Evolutionary conservation across 768 basidiomycete genomes (phyloP).

Genomic region (Suillus subalutaceus): DNA sequence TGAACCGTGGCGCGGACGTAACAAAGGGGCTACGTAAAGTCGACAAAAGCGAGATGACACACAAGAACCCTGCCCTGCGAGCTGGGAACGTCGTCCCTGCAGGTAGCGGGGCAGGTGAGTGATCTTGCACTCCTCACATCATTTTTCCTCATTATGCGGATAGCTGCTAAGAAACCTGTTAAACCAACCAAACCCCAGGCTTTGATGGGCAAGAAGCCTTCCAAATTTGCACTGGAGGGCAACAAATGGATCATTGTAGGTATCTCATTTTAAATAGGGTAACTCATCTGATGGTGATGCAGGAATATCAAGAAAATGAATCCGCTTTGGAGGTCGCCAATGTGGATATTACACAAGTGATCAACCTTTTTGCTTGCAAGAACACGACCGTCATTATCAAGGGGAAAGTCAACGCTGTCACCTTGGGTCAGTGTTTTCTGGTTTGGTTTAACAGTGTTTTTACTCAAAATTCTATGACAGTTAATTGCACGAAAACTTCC

Average conservation of each 20-base stretch:
- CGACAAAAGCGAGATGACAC: constrained; percentile 96
- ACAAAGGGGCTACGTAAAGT: constrained; percentile 93
- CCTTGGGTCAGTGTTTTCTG: constrained; percentile 60
- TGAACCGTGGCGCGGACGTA: constrained; percentile 88
- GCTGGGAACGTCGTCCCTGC: constrained; percentile 53
- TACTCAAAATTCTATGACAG: constrained; percentile 41
- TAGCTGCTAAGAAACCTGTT: constrained; percentile 62
- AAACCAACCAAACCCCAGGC: constrained; percentile 86
- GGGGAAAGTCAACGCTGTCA: constrained; percentile 95
- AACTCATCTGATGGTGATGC: neutral
- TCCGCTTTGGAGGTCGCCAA: constrained; percentile 70
- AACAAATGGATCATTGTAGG: constrained; percentile 92
- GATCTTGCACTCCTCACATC: constrained; percentile 25
- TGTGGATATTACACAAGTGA: constrained; percentile 75
- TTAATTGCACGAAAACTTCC: constrained; percentile 86
- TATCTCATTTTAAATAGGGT: constrained; percentile 10
- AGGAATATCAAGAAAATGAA: constrained; percentile 95
- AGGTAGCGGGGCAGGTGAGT: constrained; percentile 33
- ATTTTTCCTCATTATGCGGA: neutral
- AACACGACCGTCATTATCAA: constrained; percentile 79
- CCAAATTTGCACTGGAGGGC: constrained; percentile 88
- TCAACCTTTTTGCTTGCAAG: constrained; percentile 93
- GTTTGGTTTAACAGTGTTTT: constrained; percentile 2
- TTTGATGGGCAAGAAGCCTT: constrained; percentile 86
- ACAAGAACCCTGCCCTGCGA: constrained; percentile 93